Evolutionary conservation across 805 yeast genomes (phyloP).

Genomic region (Starmera quercuum): DNA sequence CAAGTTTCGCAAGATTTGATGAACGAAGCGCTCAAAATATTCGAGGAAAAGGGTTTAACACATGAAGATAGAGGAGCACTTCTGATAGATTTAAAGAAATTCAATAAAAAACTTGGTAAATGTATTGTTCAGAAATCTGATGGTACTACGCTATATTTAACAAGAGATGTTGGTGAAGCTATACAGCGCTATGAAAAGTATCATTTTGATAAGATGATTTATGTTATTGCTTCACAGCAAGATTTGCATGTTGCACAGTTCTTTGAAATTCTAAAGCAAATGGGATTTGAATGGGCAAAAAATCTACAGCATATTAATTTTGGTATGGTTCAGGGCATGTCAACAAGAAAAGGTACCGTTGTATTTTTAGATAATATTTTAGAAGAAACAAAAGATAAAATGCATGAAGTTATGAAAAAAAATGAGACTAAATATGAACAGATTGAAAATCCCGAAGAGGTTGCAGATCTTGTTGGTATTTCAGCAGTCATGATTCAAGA

Average conservation of each 20-base stretch:
- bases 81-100: slow-evolving; percentile 75
- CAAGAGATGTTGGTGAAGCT: slow-evolving; percentile 97
- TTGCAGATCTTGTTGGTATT: slow-evolving; percentile 93
- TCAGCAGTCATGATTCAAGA: slow-evolving; percentile 99
- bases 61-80: slow-evolving; percentile 88
- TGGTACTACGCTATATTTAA: slow-evolving; percentile 88
- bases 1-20: slow-evolving; percentile 74
- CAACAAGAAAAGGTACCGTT: slow-evolving; percentile 96
- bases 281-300: slow-evolving; percentile 86
- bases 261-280: slow-evolving; percentile 84
- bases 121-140: slow-evolving; percentile 89
- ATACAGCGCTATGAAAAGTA: slow-evolving; percentile 77
- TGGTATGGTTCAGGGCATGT: slow-evolving; percentile 98
- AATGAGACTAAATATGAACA: slow-evolving; percentile 88
- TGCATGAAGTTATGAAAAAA: slow-evolving; percentile 95
- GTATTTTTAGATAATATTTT: slow-evolving; percentile 93
- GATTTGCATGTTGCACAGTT: slow-evolving; percentile 92
- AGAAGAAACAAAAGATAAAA: slow-evolving; percentile 86
- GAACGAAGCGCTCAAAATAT: slow-evolving; percentile 53
- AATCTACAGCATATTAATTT: slow-evolving; percentile 79
- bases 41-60: slow-evolving; percentile 62
- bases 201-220: slow-evolving; percentile 91
- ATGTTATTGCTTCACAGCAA: slow-evolving; percentile 94
- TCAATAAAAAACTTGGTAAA: slow-evolving; percentile 89
- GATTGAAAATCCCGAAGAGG: slow-evolving; percentile 86